Base-by-base conservation (phyloP, 495 filamentous ascomycete genomes). In the Aspergillus taichungensis region DNA sequence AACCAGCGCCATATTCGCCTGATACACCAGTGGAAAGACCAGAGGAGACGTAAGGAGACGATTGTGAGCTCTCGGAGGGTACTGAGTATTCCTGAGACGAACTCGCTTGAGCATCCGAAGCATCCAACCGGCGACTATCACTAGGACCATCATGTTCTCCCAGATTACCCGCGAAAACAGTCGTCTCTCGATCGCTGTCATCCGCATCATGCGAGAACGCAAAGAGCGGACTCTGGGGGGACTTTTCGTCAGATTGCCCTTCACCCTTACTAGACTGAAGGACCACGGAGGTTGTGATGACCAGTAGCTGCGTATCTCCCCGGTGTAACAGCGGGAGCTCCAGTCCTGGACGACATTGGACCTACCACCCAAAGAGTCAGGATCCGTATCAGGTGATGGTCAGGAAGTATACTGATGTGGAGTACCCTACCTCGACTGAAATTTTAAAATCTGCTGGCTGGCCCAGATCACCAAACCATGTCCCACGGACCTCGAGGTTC, bases 401-500 rank as follows among this genome's bases (percentile, higher is more conserved):
- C 4, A 24, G 18, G 18, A 4, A 24, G 18, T 24, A 24, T 24
- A 24, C 18, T 24, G 18, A 4, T 24, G 4, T 24, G 18, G 18
- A 4, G 6, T 5, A 33, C 30, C 52, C 46, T 58, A 69, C 66
- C 51, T 69, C 63, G 11, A 69, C 39, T 3, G 51, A 43, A 4
- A 71, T 52, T 29, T 39, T 54, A 36, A 65, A 40, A 8, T 55
- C 46, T n/a, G 62, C 64, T 8, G 53, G 52, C 9, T 61, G 50
- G 1, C 42, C 30, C 8, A 49, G 47, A 6, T 61, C 52, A 5
- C 62, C 66, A 40, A 42, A 51, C 67, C 67, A 71, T 11, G 56
- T 53, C 9, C 59, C 60, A 36, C 45, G 56, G 11, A 71, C 28
- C 18, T 68, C 64, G 6, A 68, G 52, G 28, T 68, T 57, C 35